Evolutionary conservation across 768 basidiomycete species (phyloP).

Genomic region (Amanita fuliginea): DNA sequence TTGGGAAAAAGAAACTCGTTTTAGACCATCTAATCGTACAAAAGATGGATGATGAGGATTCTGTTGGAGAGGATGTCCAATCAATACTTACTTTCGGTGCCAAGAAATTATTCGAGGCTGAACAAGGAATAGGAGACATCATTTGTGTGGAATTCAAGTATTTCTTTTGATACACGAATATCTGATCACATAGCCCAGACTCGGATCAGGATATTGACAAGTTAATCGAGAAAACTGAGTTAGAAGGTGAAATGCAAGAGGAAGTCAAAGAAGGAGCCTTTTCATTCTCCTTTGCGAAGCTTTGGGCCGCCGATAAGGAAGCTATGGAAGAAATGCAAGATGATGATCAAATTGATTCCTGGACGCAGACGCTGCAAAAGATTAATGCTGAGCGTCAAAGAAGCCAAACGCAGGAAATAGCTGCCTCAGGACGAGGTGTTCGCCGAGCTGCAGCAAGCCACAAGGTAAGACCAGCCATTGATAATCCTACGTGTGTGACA

Average conservation of each 20-base stretch:
- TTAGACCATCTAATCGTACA: slow-evolving; percentile 94
- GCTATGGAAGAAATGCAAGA: slow-evolving; percentile 58
- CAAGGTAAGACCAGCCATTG: not conserved
- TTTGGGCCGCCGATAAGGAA: slow-evolving; percentile 81
- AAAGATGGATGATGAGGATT: slow-evolving; percentile 82
- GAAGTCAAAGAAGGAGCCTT: slow-evolving; percentile 37
- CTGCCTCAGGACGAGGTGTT: slow-evolving; percentile 60
- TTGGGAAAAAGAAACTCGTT: slow-evolving; percentile 91
- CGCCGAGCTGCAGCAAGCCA: slow-evolving; percentile 65
- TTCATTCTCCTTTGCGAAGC: slow-evolving; percentile 80
- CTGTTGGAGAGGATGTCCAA: slow-evolving; percentile 65
- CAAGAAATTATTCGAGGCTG: slow-evolving; percentile 69
- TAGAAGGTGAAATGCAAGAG: slow-evolving; percentile 49
- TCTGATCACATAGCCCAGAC: slow-evolving; percentile 29
- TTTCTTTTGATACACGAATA: not conserved
- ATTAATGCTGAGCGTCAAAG: slow-evolving; percentile 35
- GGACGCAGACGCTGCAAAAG: slow-evolving; percentile 60
- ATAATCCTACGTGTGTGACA: not conserved
- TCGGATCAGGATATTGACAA: slow-evolving; percentile 75
- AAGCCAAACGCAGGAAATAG: slow-evolving; percentile 30
- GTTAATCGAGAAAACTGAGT: slow-evolving; percentile 78
- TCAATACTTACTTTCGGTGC: slow-evolving; percentile 88
- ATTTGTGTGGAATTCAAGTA: slow-evolving; percentile 35
- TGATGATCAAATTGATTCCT: slow-evolving; percentile 62
- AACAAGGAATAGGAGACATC: slow-evolving; percentile 52